These are phyloP conservation scores for Stagonosporopsis tanaceti DNA, from an alignment of 2,329 filamentous ascomycete species.

Conservation along the genomic window DNA sequence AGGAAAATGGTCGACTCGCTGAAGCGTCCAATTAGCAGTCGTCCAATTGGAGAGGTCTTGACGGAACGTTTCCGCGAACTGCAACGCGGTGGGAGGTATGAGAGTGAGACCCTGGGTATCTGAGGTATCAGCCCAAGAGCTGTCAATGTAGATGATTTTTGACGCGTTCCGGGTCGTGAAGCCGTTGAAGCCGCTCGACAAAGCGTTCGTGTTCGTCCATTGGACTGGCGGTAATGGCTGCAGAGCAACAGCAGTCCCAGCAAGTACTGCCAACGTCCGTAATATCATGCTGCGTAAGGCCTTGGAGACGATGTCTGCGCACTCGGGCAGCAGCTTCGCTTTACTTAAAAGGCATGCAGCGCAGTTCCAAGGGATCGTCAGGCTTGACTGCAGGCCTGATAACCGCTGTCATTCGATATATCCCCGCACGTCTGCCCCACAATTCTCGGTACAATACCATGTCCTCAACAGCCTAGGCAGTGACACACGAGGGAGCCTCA, in stretches of 20 bases:
- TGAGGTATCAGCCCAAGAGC: slow-evolving; percentile 47
- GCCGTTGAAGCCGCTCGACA: slow-evolving; percentile 18
- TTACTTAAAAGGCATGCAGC: slow-evolving; percentile 8
- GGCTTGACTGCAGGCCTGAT: slow-evolving; percentile 6
- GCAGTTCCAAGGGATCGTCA: slow-evolving; percentile 9
- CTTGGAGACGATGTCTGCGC: neutral
- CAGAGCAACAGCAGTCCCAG: slow-evolving; percentile 40
- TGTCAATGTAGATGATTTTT: slow-evolving; percentile 54
- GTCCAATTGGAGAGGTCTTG: slow-evolving; percentile 56
- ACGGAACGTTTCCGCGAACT: slow-evolving; percentile 59
- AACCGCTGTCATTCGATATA: slow-evolving; percentile 12
- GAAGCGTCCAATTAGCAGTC: slow-evolving; percentile 51
- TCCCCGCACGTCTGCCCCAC: slow-evolving; percentile 21
- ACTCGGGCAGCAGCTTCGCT: slow-evolving; percentile 3
- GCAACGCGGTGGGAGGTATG: slow-evolving; percentile 60
- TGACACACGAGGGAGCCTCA: slow-evolving; percentile 2
- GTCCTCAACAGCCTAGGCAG: slow-evolving; percentile 3
- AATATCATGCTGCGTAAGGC: slow-evolving; percentile 22
- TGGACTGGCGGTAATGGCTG: slow-evolving; percentile 52
- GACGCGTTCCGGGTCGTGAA: slow-evolving; percentile 34
- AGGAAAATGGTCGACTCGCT: slow-evolving; percentile 48
- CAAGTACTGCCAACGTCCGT: slow-evolving; percentile 16
- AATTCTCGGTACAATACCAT: slow-evolving; percentile 15
- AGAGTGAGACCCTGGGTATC: slow-evolving; percentile 60
- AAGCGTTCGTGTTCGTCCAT: slow-evolving; percentile 28